Base-by-base conservation (phyloP, 2,329 filamentous ascomycete genomes). In the Trichocomaceae sp. region DNA sequence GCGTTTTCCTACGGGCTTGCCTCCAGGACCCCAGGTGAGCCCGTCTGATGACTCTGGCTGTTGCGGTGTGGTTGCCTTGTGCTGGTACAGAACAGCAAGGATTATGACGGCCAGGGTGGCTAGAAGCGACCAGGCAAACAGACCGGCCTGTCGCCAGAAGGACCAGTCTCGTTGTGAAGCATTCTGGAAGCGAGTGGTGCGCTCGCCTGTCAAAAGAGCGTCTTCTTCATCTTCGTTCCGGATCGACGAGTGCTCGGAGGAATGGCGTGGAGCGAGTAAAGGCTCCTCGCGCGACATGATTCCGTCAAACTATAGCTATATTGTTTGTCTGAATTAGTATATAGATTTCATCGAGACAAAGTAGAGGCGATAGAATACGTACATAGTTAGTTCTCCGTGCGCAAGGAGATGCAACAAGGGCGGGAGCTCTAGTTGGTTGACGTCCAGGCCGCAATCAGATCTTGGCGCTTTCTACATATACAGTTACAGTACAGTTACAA, bases 41-140 rank as follows among this genome's bases (percentile, higher is more conserved):
- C 60, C 63, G 7, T 45, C 39, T 10, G 59, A 58, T 33, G 59
- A 58, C 33, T 57, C 60, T 59, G 66, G 55, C 48, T 67, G 66
- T 49, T 67, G 66, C 55, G 60, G 64, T 41, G 69, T 62, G 10
- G 77, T 79, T 54, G 79, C 75, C 58, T 83, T 78, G 63, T 83
- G 80, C 70, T 96, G 89, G 66, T 89, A 87, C 15, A 88, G 73
- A n/a, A 93, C 87, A 3, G 88, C 88, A 19, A 96, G 79, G 31
- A 95, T 75, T 61, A 96, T 83, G 50, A 95, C 84, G 46, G 82
- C 81, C 6, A 85, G 82, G 0, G 90, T 96, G 17, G 90, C 90
- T 22, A 92, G 63, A 15, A 93, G 72, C 5, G 90, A 90, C 90
- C 91, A 96, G 48, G 81, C 73, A 67, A 96, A 91, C 59, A 95